Evolutionary conservation across 2,329 filamentous ascomycete genomes (phyloP).

Genomic region (Stachybotrys chlorohalonatus): DNA sequence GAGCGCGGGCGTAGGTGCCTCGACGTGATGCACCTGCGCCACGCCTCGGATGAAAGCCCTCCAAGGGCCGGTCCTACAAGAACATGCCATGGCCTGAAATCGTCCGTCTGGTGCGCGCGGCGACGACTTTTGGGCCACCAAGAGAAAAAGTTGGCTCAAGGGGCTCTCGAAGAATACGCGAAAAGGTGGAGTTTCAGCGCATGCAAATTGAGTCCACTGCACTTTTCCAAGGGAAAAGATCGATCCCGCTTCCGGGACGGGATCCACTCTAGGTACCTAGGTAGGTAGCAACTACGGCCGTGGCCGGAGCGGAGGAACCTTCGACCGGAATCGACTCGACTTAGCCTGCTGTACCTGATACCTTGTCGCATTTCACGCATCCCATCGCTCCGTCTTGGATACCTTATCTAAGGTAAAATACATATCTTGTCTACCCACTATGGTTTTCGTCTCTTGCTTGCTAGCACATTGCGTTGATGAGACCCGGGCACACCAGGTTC

Average conservation of each 20-base stretch:
- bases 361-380: no score
- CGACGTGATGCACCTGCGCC: slow-evolving; percentile 26
- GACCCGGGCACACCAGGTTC: neutral
- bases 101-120: neutral
- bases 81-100: slow-evolving; percentile 32
- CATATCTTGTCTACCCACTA: no score
- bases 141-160: neutral
- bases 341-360: no score
- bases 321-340: neutral
- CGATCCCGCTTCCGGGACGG: no score
- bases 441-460: no score
- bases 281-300: no score
- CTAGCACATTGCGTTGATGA: no score
- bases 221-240: no score
- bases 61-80: slow-evolving; percentile 35
- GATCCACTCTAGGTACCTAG: no score
- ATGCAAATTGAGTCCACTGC: neutral
- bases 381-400: no score
- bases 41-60: slow-evolving; percentile 39
- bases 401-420: no score
- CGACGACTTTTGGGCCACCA: neutral
- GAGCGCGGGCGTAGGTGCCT: slow-evolving; percentile 5
- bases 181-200: neutral
- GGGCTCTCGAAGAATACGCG: neutral
- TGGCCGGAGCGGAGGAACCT: neutral